Evolutionary conservation across 768 basidiomycete species (phyloP).

Genomic region (Dacryopinax primogenitus): DNA sequence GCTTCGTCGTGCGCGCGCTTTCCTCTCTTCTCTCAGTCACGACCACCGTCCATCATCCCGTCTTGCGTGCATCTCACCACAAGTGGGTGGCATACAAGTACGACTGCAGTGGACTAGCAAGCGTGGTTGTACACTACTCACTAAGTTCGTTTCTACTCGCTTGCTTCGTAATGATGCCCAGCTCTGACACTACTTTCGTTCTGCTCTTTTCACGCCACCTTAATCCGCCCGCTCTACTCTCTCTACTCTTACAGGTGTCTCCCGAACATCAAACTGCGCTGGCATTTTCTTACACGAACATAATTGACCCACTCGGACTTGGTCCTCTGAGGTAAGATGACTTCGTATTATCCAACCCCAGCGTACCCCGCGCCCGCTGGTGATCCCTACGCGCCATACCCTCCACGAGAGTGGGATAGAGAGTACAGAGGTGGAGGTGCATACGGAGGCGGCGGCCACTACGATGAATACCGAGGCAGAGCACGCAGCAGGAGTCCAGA

Average conservation of each 20-base stretch:
- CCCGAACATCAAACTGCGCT: background rate
- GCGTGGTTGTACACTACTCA: conserved; percentile 2
- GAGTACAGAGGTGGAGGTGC: background rate
- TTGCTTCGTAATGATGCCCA: conserved; percentile 7
- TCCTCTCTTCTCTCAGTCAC: conserved; percentile 1
- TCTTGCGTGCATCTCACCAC: background rate
- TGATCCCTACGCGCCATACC: background rate
- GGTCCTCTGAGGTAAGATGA: background rate
- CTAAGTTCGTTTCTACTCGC: conserved; percentile 9
- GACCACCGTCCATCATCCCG: conserved; percentile 2
- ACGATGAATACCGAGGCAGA: background rate
- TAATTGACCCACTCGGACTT: background rate
- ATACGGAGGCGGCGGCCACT: background rate
- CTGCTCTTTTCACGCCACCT: background rate
- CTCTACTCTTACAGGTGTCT: background rate
- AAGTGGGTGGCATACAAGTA: background rate
- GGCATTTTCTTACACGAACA: background rate
- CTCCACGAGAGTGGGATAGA: conserved; percentile 1
- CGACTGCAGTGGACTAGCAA: background rate
- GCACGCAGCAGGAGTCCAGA: background rate
- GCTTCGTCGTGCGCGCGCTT: conserved; percentile 4
- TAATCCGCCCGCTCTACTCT: background rate
- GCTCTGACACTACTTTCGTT: conserved; percentile 8
- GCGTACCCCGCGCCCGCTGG: background rate
- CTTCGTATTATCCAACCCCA: conserved; percentile 1